Base-by-base conservation (phyloP, 352 stramenopile species). In the Phytophthora chlamydospora region DNA sequence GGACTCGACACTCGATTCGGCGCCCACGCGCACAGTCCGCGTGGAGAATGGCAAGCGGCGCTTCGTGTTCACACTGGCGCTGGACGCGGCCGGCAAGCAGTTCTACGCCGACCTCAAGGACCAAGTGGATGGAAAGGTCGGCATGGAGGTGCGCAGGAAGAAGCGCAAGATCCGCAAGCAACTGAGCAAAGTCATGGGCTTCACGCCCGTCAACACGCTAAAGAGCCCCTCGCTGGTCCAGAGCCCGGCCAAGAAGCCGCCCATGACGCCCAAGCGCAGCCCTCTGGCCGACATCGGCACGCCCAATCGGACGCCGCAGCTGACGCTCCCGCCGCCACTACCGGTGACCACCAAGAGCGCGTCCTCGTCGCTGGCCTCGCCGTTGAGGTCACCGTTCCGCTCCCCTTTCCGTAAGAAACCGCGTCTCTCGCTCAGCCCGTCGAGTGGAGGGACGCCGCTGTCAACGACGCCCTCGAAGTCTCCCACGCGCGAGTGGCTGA, bases 151-250 rank as follows among this genome's bases (percentile, higher is more conserved):
- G 27, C 78, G 74, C 44, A 78, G 76, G 42, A 93, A 90, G 65
- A 91, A 88, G 68, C 80, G 84, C 42, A 92, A 94, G 73, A 90
- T 94, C 58, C 80, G 83, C 32, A 85, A 86, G 31, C 69, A 90
- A 44, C 52, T 94, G 31, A 83, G 46, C 36, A 71, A 88, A 44
- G 68, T 60, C 45, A 75, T 68, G 60, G 83, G 83, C 41, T 92
- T 92, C 38, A 76, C 85, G 14, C 84, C 85, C 14, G 68, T 88
- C 11, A 91, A 90, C 59, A 85, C 71, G 24, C 65, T 93, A 14
- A 84, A 80, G 59, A 89, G 80, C 27, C 83, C 83, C 0, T 41
- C 41, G 6, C 39, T 67, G 36, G 58, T 81, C 13, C 61, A 53
- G 17, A 88, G 70, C 34, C 80, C 76, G 14, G 63, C 51, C 4